phyloP scores from a whole-genome alignment of 345 rosid genomes.

The Dipteronia sinensis region DNA sequence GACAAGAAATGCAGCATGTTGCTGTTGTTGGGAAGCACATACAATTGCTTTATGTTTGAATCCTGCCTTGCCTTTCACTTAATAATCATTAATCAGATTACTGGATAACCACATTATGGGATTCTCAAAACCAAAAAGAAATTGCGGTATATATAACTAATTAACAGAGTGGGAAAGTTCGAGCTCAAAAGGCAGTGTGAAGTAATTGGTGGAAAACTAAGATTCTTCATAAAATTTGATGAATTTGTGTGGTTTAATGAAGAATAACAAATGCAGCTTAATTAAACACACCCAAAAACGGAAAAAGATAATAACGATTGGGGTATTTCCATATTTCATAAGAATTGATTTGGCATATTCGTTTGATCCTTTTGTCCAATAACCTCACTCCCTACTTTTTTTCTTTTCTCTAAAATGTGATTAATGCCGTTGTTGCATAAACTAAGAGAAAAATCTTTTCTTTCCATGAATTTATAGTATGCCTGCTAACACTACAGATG shows the following conservation, averaged over 20 bases:
- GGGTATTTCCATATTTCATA: not conserved
- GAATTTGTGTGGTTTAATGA: not conserved
- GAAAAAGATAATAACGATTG: not conserved
- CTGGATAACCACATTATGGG: not conserved
- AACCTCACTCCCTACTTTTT: not conserved
- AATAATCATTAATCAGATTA: not conserved
- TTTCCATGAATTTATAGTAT: not conserved
- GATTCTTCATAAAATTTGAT: not conserved
- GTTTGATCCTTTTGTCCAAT: not conserved
- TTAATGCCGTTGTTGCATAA: not conserved
- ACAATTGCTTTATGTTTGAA: not conserved
- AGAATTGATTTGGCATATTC: not conserved
- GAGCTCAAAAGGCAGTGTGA: no score
- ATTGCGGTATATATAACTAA: no score
- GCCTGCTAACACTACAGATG: conserved; percentile 1
- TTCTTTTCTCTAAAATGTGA: not conserved
- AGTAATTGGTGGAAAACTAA: not conserved
- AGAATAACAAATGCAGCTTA: not conserved
- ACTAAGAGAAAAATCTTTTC: not conserved
- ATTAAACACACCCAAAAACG: not conserved
- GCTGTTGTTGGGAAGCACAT: not conserved
- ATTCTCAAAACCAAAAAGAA: not conserved
- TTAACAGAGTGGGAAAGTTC: not conserved
- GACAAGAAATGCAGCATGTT: not conserved
- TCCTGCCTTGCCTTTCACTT: not conserved